Conservation (phyloP, 2,329 filamentous ascomycete genomes). For the Cladosporium velox region DNA sequence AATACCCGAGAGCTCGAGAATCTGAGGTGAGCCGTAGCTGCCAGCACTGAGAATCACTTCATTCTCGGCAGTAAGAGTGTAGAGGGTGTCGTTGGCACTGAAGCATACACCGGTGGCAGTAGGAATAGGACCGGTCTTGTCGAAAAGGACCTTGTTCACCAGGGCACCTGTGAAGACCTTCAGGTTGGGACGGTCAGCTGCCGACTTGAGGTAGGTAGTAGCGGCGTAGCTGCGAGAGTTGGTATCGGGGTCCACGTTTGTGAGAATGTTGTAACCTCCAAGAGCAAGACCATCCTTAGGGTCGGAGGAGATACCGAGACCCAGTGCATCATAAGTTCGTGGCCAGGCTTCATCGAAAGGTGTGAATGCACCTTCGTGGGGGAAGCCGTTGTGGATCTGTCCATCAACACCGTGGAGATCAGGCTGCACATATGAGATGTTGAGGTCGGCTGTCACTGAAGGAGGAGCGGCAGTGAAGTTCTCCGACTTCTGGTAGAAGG, state of each 20-base stretch:
- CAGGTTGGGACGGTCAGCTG: slow-evolving; percentile 12
- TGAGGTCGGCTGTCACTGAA: slow-evolving; percentile 20
- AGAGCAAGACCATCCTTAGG: slow-evolving; percentile 24
- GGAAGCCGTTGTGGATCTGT: slow-evolving; percentile 19
- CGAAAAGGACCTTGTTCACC: slow-evolving; percentile 19
- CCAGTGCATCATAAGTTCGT: slow-evolving; percentile 22
- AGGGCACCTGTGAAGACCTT: slow-evolving; percentile 19
- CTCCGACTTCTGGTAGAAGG: slow-evolving; percentile 35
- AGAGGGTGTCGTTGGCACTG: not conserved
- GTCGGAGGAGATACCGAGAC: slow-evolving; percentile 23
- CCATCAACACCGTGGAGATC: slow-evolving; percentile 9
- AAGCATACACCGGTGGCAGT: slow-evolving; percentile 22
- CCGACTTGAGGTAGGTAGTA: slow-evolving; percentile 29
- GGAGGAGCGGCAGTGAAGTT: slow-evolving; percentile 34
- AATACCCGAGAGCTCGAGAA: slow-evolving; percentile 61
- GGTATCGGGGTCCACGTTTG: slow-evolving; percentile 27
- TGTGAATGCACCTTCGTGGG: slow-evolving; percentile 6
- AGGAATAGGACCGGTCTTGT: slow-evolving; percentile 4
- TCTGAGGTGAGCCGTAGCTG: slow-evolving; percentile 43
- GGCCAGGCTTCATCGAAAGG: slow-evolving; percentile 26
- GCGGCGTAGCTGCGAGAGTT: slow-evolving; percentile 32
- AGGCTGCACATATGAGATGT: slow-evolving; percentile 8
- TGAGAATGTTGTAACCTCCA: slow-evolving; percentile 25
- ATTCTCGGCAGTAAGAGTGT: slow-evolving; percentile 28
- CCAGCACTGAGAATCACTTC: slow-evolving; percentile 47